Base-by-base conservation (phyloP, 495 filamentous ascomycete species). In the Podospora pseudopauciseta region DNA sequence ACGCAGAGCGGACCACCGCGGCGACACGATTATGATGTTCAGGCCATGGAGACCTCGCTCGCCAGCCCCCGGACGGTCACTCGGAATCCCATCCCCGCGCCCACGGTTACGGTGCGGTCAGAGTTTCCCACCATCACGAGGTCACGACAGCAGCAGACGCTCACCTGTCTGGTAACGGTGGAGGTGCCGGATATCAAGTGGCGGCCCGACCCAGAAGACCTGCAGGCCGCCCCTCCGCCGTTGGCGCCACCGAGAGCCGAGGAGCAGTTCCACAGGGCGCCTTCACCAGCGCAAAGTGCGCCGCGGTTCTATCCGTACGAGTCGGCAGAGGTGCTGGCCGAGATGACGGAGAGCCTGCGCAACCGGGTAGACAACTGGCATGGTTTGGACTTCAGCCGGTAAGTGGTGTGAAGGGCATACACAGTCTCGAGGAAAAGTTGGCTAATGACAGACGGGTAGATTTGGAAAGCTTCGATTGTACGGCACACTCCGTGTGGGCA, bases 351-450 rank as follows among this genome's bases (percentile, higher is more conserved):
- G 74, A 91, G 90, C 70, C 79, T 99, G 67, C 88, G 91, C 60
- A 86, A 83, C 57, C 88, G 92, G 49, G 95, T 98, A 20, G 95
- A 99, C 69, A 97, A 99, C 72, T 99, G 95, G 95, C 95, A 99
- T 77, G 96, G 95, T 0, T 83, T 98, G n/a, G 96, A 99, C 74
- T 98, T 97, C 76, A 84, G 86, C 74, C 87, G 93, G 90, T 93
- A 85, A 65, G 82, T 69, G 28, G 32, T 60, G 59, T 19, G 49
- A 27, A 58, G 16, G 23, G 23, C 23, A 23, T 23, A 23, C 26
- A 18, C 49, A 49, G 59, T 62, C 64, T 44, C 15, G 26, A 7
- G 58, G 64, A 9, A 63, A 9, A 19, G 34, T 15, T 20, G 23
- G 19, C 71, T 78, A 57, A 71, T 65, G 30, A 3, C 23, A 59